phyloP scores from a whole-genome alignment of 176 grass and related monocot species.

The Carex myosuroides region DNA sequence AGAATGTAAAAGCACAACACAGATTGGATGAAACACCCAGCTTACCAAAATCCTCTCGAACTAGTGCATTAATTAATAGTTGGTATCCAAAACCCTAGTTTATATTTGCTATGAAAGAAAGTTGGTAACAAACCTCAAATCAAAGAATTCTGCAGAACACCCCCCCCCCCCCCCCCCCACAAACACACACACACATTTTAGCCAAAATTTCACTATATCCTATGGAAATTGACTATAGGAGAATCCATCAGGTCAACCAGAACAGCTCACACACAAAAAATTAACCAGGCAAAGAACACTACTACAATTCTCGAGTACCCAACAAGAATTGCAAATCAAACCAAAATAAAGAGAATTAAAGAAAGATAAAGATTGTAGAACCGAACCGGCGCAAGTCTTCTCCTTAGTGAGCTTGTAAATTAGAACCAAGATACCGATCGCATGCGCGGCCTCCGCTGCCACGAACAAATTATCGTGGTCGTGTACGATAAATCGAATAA shows the following conservation, averaged over 20 bases:
- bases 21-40: not conserved
- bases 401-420: constrained; percentile 99
- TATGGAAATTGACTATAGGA: not conserved
- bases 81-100: not conserved
- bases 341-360: not conserved
- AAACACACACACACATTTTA: not conserved
- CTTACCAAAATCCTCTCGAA: not conserved
- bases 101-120: not conserved
- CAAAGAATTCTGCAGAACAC: not conserved
- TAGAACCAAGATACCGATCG: constrained; percentile 76
- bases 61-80: not conserved
- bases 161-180: no score
- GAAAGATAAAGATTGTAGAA: not conserved
- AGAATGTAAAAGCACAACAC: not conserved
- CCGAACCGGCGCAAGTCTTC: constrained; percentile 86
- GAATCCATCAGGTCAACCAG: not conserved
- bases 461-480: constrained; percentile 98
- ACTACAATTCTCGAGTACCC: not conserved
- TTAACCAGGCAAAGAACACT: not conserved
- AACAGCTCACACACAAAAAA: not conserved
- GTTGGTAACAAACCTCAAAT: not conserved
- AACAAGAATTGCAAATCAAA: constrained; percentile 34
- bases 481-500: constrained; percentile 94
- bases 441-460: constrained; percentile 88
- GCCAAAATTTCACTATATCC: not conserved